These are phyloP conservation scores for Isochrysis galbana DNA, from an alignment of 78 protist species.

Conservation along the genomic window DNA sequence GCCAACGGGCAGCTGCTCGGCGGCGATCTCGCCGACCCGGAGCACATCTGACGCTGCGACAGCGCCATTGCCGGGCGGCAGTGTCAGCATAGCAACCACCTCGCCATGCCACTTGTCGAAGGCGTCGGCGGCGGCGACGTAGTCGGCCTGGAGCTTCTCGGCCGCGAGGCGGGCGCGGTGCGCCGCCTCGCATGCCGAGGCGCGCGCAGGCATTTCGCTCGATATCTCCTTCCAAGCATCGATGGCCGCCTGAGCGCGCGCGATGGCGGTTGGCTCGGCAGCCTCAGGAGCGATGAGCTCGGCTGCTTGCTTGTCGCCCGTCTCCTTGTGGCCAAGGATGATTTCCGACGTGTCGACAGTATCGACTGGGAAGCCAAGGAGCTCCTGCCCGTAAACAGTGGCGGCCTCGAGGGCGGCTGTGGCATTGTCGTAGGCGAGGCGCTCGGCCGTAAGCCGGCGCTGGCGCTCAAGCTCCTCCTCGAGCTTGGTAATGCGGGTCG, in stretches of 20 bases:
- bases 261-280: neutral
- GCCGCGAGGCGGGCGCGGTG: neutral
- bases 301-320: neutral
- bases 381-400: neutral
- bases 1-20: neutral
- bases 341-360: neutral
- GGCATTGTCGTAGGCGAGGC: neutral
- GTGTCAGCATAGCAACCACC: neutral
- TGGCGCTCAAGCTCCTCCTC: constrained; percentile 19
- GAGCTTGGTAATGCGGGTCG: neutral
- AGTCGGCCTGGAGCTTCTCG: neutral
- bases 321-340: neutral
- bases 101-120: neutral
- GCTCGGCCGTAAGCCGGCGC: neutral
- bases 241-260: neutral
- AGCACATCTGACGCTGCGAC: neutral
- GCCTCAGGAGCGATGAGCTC: neutral
- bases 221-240: neutral
- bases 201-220: neutral
- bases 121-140: neutral
- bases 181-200: neutral
- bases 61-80: neutral
- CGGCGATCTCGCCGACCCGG: neutral
- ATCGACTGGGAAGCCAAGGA: neutral
- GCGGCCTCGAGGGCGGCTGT: neutral